Conservation (phyloP, 495 filamentous ascomycete species). For the Cladorrhinum samala region DNA sequence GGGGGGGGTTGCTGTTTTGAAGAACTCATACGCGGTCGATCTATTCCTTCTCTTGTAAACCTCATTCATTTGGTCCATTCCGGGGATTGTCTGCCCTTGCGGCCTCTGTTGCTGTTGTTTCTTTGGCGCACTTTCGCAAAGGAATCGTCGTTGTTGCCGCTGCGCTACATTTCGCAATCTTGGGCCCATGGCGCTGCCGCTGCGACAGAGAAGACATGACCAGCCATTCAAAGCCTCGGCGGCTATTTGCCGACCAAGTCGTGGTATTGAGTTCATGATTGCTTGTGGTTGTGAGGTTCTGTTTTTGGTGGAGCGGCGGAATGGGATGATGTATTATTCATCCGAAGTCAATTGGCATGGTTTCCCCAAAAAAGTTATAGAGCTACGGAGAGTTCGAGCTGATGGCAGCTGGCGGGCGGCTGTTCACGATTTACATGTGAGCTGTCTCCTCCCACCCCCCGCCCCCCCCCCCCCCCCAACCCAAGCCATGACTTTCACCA, state of each 20-base stretch:
- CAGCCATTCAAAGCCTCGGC: slow-evolving; percentile 3
- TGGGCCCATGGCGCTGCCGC: background rate
- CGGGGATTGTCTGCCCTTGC: slow-evolving; percentile 28
- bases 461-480: no score
- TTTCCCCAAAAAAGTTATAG: no score
- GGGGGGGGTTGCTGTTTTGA: no score
- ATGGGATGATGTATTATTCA: background rate
- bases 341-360: background rate
- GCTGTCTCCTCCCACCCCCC: no score
- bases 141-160: slow-evolving; percentile 17
- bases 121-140: slow-evolving; percentile 14
- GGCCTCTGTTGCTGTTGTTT: slow-evolving; percentile 14
- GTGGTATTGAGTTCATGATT: slow-evolving; percentile 22
- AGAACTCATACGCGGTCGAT: slow-evolving; percentile 46
- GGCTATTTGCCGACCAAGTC: slow-evolving; percentile 8
- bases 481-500: no score
- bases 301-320: background rate
- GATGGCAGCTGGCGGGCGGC: background rate
- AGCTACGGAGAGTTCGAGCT: background rate
- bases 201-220: slow-evolving; percentile 19
- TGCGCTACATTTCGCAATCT: background rate
- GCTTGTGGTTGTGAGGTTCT: background rate
- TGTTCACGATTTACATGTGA: background rate
- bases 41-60: slow-evolving; percentile 54
- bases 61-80: slow-evolving; percentile 50